Conservation (phyloP, 306 rosid genomes). For the Glycyrrhiza uralensis region DNA sequence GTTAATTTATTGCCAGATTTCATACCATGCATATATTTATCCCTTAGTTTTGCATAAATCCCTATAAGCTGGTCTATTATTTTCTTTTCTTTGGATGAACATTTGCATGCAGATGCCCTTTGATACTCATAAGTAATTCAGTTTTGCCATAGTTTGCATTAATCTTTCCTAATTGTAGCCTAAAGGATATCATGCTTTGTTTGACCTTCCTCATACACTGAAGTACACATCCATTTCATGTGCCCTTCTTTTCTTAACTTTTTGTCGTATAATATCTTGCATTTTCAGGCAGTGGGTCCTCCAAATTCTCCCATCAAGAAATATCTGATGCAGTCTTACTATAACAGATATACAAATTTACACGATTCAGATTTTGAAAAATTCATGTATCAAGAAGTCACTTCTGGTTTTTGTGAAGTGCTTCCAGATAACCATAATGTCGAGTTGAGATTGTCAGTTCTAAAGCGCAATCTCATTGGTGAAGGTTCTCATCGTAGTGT, state of each 20-base stretch:
- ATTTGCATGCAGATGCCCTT: neutral
- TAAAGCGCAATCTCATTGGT: conserved; percentile 54
- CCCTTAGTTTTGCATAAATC: neutral
- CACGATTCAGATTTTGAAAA: conserved; percentile 50
- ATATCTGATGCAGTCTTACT: conserved; percentile 59
- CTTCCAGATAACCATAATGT: conserved; percentile 37
- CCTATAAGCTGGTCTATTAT: neutral
- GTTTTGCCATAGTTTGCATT: neutral
- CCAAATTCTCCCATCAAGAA: conserved; percentile 29
- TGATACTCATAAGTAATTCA: neutral
- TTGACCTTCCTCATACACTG: neutral
- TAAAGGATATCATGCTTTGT: neutral
- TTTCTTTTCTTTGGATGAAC: neutral
- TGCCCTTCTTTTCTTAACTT: neutral
- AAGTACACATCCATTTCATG: neutral
- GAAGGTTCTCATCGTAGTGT: conserved; percentile 76
- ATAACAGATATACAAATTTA: conserved; percentile 34
- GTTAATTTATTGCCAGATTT: neutral
- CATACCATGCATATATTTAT: neutral
- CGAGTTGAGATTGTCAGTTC: conserved; percentile 35
- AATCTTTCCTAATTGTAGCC: conserved; percentile 1
- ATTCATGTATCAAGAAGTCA: conserved; percentile 52
- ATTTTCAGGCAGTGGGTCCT: conserved; percentile 46
- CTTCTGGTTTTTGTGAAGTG: conserved; percentile 39
- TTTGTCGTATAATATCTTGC: neutral